Conservation (phyloP, 1,284 basidiomycete genomes). For the Neonothopanus nambi region DNA sequence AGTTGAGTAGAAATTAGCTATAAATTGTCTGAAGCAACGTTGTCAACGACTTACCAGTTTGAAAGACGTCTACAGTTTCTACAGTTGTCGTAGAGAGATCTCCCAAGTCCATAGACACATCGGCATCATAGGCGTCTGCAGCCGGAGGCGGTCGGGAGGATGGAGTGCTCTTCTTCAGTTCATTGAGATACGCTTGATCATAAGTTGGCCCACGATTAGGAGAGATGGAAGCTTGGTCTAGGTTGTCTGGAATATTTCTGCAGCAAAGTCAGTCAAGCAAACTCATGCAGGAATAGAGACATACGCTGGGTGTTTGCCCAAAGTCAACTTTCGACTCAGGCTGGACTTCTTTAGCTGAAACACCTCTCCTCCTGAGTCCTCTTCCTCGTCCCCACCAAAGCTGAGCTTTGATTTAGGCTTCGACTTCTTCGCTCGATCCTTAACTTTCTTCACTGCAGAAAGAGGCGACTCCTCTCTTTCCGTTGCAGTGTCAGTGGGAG, state of each 20-base stretch:
- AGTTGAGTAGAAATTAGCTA: constrained; percentile 3
- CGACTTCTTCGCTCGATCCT: constrained; percentile 63
- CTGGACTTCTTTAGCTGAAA: constrained; percentile 80
- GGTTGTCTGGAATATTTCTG: constrained; percentile 36
- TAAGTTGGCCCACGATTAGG: constrained; percentile 60
- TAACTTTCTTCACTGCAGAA: constrained; percentile 62
- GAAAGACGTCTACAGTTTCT: constrained; percentile 32
- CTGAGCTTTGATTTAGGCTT: constrained; percentile 72
- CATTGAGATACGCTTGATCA: constrained; percentile 74
- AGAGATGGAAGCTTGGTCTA: constrained; percentile 56
- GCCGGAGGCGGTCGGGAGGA: constrained; percentile 49
- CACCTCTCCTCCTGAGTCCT: constrained; percentile 61
- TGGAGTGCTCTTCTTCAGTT: constrained; percentile 83
- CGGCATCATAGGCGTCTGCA: constrained; percentile 47
- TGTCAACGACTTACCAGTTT: constrained; percentile 34
- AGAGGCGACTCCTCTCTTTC: constrained; percentile 47
- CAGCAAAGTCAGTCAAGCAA: constrained; percentile 16
- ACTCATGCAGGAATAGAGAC: constrained; percentile 39
- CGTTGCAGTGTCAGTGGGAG: constrained; percentile 5
- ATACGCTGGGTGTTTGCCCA: constrained; percentile 41
- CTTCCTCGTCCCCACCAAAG: constrained; percentile 82
- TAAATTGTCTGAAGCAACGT: not conserved
- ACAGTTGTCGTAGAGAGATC: constrained; percentile 31
- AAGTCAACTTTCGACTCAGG: constrained; percentile 63
- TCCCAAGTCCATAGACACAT: constrained; percentile 36